A percentile compares a stretch with the other conserved stretches of the same genome.
phyloP scores from a whole-genome alignment of 306 rosid species.

The Cotoneaster glaucophyllus region DNA sequence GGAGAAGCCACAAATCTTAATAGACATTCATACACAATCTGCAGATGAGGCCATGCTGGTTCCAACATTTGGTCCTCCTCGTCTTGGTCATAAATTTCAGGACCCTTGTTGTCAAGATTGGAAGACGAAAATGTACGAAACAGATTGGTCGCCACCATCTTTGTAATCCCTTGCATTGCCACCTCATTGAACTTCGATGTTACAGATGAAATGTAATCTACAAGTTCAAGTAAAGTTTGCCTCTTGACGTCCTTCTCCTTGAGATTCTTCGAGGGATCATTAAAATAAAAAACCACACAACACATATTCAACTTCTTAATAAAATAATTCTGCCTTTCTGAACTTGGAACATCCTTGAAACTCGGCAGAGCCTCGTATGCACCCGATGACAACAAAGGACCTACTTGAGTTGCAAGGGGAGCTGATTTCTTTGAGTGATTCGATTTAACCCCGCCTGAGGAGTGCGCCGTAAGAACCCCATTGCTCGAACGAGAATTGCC shows the following conservation, averaged over 20 bases:
- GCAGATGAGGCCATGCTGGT: constrained; percentile 62
- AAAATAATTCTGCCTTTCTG: constrained; percentile 44
- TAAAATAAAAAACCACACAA: constrained; percentile 46
- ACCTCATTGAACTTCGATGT: constrained; percentile 46
- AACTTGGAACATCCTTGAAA: constrained; percentile 41
- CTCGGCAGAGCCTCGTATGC: constrained; percentile 53
- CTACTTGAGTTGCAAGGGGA: constrained; percentile 19
- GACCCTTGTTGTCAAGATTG: constrained; percentile 32
- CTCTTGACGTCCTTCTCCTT: constrained; percentile 49
- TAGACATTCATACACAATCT: constrained; percentile 50
- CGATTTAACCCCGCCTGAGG: constrained; percentile 18
- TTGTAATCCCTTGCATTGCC: constrained; percentile 45
- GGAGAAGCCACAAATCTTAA: constrained; percentile 50
- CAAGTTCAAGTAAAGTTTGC: constrained; percentile 53
- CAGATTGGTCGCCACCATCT: constrained; percentile 49
- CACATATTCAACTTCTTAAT: constrained; percentile 50
- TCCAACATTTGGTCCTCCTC: constrained; percentile 58
- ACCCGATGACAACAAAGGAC: constrained; percentile 19
- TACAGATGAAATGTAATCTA: constrained; percentile 40
- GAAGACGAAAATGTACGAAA: constrained; percentile 44
- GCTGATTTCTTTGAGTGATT: constrained; percentile 35
- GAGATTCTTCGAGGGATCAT: constrained; percentile 39
- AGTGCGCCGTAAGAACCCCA: constrained; percentile 26
- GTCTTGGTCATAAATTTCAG: constrained; percentile 40
- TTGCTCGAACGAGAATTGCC: constrained; percentile 30